These are phyloP conservation scores for Mrakia blollopis DNA, from an alignment of 768 basidiomycete genomes.

Conservation along the genomic window DNA sequence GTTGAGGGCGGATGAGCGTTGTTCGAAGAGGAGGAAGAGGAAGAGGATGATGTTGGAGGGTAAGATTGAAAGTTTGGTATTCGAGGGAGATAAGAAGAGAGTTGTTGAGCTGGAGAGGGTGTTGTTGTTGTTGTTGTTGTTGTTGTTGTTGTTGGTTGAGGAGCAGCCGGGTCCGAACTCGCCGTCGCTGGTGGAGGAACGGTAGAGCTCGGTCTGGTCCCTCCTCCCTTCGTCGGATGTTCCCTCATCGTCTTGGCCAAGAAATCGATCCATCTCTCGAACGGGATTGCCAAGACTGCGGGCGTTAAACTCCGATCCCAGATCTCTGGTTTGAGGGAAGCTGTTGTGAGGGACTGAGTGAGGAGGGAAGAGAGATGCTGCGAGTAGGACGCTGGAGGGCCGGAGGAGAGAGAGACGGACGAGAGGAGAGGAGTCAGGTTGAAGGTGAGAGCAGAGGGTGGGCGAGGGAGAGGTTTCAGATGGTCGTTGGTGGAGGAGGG, in stretches of 20 bases:
- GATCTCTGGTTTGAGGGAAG: background rate
- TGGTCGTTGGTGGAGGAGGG: background rate
- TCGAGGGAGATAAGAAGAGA: background rate
- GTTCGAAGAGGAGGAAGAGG: background rate
- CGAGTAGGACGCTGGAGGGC: slow-evolving; percentile 3
- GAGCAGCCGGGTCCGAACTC: background rate
- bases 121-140: background rate
- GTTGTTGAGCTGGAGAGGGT: background rate
- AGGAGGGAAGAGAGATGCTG: slow-evolving; percentile 4
- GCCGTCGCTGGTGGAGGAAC: background rate
- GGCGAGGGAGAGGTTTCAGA: background rate
- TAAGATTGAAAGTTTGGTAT: slow-evolving; percentile 21
- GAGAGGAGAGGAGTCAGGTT: background rate
- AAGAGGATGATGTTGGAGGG: background rate
- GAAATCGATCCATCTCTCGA: background rate
- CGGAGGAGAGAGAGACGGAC: background rate
- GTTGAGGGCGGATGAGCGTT: too few species aligned
- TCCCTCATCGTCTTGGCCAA: background rate
- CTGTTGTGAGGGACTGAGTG: background rate
- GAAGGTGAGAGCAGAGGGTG: background rate
- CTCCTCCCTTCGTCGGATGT: background rate
- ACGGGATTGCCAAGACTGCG: background rate
- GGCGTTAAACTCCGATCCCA: background rate
- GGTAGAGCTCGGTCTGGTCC: background rate
- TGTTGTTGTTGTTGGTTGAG: background rate